phyloP scores from a whole-genome alignment of 345 rosid species.

The Laguncularia racemosa region DNA sequence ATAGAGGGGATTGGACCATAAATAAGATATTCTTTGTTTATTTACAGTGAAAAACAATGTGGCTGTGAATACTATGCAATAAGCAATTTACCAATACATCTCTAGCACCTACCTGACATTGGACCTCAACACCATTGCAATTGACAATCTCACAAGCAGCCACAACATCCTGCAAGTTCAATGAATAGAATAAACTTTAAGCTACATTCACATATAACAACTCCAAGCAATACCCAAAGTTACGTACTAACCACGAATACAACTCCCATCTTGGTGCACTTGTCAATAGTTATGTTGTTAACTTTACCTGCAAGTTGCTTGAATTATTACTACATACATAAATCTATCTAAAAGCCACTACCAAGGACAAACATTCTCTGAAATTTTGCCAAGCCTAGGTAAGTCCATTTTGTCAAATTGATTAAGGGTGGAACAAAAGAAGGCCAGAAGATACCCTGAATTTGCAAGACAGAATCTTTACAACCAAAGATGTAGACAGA shows the following conservation, averaged over 20 bases:
- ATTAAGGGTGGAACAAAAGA: not conserved
- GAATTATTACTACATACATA: not conserved
- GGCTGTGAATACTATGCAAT: not conserved
- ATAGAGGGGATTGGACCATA: too few relatives aligned
- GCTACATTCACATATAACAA: not conserved
- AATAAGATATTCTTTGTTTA: not conserved
- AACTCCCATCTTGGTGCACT: constrained; percentile 90
- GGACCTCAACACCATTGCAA: constrained; percentile 89
- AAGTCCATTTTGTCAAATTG: not conserved
- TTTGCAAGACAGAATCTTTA: constrained; percentile 95
- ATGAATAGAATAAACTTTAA: constrained; percentile 9
- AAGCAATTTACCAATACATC: not conserved
- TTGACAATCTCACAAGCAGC: constrained; percentile 98
- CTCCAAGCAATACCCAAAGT: constrained; percentile 2
- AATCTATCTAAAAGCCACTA: not conserved
- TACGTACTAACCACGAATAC: constrained; percentile 64
- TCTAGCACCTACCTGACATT: constrained; percentile 68
- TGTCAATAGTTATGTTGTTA: constrained; percentile 92
- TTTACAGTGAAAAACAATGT: too few relatives aligned
- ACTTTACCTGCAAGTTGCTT: constrained; percentile 66
- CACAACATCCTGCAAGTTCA: constrained; percentile 72
- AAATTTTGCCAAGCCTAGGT: too few relatives aligned
- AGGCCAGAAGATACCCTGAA: constrained; percentile 46
- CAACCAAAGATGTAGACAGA: constrained; percentile 90
- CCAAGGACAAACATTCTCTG: too few relatives aligned